A percentile compares a stretch with the other conserved stretches of the same genome.
phyloP scores from a whole-genome alignment of 202 grass and related monocot genomes.

The Setaria viridis region DNA sequence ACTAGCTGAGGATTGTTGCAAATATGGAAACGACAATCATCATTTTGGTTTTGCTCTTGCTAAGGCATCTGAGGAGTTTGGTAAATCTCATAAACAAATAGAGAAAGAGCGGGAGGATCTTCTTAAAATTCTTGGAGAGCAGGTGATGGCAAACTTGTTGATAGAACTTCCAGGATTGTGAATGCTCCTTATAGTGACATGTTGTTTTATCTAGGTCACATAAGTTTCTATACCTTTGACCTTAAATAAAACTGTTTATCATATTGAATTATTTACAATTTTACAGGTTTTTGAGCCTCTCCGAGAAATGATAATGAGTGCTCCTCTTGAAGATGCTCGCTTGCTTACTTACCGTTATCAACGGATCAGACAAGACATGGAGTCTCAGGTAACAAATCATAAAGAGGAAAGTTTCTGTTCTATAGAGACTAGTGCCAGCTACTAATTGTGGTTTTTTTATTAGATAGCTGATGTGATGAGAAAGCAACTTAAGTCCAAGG shows the following conservation, averaged over 20 bases:
- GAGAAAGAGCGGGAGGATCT: slow-evolving; percentile 83
- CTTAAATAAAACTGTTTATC: neutral
- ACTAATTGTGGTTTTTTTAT: slow-evolving; percentile 46
- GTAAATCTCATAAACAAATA: slow-evolving; percentile 82
- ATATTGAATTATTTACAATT: slow-evolving; percentile 23
- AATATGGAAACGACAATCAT: slow-evolving; percentile 83
- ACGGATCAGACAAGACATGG: slow-evolving; percentile 97
- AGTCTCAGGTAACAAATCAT: slow-evolving; percentile 75
- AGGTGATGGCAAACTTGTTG: slow-evolving; percentile 55
- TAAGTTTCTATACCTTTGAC: slow-evolving; percentile 16
- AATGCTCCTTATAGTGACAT: neutral
- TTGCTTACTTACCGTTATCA: slow-evolving; percentile 91
- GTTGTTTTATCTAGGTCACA: neutral
- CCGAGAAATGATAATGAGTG: slow-evolving; percentile 91
- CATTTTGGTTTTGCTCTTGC: slow-evolving; percentile 76
- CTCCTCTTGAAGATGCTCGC: slow-evolving; percentile 96
- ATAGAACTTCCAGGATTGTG: slow-evolving; percentile 11
- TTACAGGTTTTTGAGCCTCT: slow-evolving; percentile 89
- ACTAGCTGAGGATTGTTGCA: slow-evolving; percentile 90
- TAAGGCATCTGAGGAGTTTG: slow-evolving; percentile 76
- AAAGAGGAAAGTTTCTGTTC: slow-evolving; percentile 19
- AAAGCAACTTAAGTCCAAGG: slow-evolving; percentile 95
- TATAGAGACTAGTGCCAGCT: slow-evolving; percentile 21
- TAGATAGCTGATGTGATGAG: slow-evolving; percentile 99
- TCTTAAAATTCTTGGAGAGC: slow-evolving; percentile 76